phyloP scores from a whole-genome alignment of 2,329 filamentous ascomycete genomes.

The Colletotrichum cordylinicola region DNA sequence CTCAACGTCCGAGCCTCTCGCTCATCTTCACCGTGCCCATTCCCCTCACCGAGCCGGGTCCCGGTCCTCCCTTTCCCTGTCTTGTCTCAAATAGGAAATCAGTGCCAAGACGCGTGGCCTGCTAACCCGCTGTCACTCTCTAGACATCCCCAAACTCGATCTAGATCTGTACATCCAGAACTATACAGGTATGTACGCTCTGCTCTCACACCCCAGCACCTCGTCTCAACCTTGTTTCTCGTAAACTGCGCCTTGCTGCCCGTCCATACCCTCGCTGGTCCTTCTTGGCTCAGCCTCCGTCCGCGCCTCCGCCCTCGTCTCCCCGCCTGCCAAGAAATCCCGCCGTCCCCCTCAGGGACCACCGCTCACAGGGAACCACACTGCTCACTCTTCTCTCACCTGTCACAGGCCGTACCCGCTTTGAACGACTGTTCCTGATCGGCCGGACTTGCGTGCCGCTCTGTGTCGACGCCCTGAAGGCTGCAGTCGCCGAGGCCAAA shows the following conservation, averaged over 20 bases:
- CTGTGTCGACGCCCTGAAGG: slow-evolving; percentile 79
- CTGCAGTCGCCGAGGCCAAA: slow-evolving; percentile 79
- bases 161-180: slow-evolving; percentile 90
- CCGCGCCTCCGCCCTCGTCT: slow-evolving; percentile 1
- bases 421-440: slow-evolving; percentile 82
- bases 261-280: not conserved
- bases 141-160: slow-evolving; percentile 76
- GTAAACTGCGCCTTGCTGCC: slow-evolving; percentile 8
- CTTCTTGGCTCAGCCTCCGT: slow-evolving; percentile 4
- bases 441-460: slow-evolving; percentile 79
- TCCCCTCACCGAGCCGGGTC: not conserved
- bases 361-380: not conserved
- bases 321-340: slow-evolving; percentile 12
- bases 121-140: slow-evolving; percentile 12
- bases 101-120: slow-evolving; percentile 21
- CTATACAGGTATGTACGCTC: slow-evolving; percentile 70
- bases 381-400: not conserved
- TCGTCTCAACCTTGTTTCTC: slow-evolving; percentile 9
- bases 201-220: slow-evolving; percentile 21
- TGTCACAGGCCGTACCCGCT: slow-evolving; percentile 74
- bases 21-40: not conserved
- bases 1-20: slow-evolving; percentile 1
- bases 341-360: not conserved
- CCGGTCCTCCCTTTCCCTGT: not conserved
- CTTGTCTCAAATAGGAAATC: not conserved